Percentiles rank a stretch among this genome's conserved stretches.
These are phyloP conservation scores for Asterella californica DNA, from an alignment of 225 moss, liverwort and hornwort species.

Conservation along the genomic window DNA sequence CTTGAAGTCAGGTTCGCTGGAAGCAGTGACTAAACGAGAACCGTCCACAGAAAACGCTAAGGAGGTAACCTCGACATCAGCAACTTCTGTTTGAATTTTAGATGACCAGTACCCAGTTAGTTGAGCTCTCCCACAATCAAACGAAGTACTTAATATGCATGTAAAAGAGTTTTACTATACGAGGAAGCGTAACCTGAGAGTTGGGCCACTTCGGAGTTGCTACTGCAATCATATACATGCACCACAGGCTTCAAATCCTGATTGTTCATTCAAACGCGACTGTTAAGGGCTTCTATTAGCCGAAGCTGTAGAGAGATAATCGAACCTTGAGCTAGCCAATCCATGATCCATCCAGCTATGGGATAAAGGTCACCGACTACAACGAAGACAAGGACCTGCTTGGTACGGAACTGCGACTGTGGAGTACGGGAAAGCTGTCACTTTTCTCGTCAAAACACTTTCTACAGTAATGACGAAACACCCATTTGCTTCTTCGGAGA, in stretches of 20 bases:
- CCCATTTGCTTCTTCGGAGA: background rate
- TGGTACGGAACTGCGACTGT: background rate
- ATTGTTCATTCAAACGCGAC: background rate
- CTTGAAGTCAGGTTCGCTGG: conserved; percentile 80
- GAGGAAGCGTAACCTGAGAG: conserved; percentile 41
- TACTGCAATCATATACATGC: conserved; percentile 52
- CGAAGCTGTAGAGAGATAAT: background rate
- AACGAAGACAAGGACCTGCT: background rate
- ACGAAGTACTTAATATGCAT: background rate
- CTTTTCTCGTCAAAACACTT: background rate
- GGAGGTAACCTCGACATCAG: conserved; percentile 60
- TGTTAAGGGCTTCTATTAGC: background rate
- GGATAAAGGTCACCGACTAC: background rate
- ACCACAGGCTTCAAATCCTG: conserved; percentile 72
- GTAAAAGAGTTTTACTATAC: background rate
- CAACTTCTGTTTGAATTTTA: conserved; percentile 43
- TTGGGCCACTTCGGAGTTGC: conserved; percentile 50
- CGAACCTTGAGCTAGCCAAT: background rate
- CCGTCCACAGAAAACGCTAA: conserved; percentile 71
- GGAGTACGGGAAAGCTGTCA: background rate
- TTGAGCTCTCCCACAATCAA: background rate
- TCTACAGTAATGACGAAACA: background rate
- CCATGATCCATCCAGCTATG: background rate
- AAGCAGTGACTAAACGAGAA: conserved; percentile 61
- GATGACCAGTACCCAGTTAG: background rate